Evolutionary conservation across 2,329 filamentous ascomycete species (phyloP), one percentile per base, ranked within the genome.

Genomic region (Calonectria crousiana): DNA sequence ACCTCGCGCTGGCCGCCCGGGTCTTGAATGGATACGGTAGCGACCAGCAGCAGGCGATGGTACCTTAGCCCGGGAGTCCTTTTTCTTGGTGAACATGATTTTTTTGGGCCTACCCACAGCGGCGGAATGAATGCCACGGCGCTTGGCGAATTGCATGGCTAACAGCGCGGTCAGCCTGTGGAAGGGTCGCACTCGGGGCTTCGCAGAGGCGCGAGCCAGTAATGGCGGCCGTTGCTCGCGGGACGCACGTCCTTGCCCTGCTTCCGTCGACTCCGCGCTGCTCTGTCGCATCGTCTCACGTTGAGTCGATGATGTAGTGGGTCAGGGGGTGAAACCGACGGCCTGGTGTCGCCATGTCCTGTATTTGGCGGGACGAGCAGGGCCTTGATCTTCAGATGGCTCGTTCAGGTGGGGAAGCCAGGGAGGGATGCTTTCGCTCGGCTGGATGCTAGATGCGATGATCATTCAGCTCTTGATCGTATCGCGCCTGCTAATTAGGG

Each of bases 271-370:
- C 23, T 23, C 62, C 18, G n/a, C n/a, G 30, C 51, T 56, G 32
- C 26, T 53, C 56, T 16, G 44, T 28, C 23, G 58, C 44, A 32
- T 23, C 53, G 71, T 68, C 53, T 72, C 56, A 52, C 26, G 44
- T 62, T 16, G 47, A 75, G 69, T 80, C 77, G 74, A 80, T 79
- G 78, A 80, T 80, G 79, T 74, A 78, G 79, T 74, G 78, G 72
- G 71, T 67, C 79, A 78, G 75, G 78, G 78, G 74, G 76, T 51
- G 73, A 71, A 78, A 79, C 78, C 72, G 75, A 75, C 74, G 53
- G 78, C 20, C 52, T 68, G 74, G 74, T 67, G 74, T 77, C 65
- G 60, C 77, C 73, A 64, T 74, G 71, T 69, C 72, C 67, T 65
- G 34, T 62, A 69, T 73, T 38, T 69, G 66, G 66, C 69, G 69